Base-by-base conservation (phyloP, 2,329 filamentous ascomycete species). In the Ophiostoma triangulosporum region DNA sequence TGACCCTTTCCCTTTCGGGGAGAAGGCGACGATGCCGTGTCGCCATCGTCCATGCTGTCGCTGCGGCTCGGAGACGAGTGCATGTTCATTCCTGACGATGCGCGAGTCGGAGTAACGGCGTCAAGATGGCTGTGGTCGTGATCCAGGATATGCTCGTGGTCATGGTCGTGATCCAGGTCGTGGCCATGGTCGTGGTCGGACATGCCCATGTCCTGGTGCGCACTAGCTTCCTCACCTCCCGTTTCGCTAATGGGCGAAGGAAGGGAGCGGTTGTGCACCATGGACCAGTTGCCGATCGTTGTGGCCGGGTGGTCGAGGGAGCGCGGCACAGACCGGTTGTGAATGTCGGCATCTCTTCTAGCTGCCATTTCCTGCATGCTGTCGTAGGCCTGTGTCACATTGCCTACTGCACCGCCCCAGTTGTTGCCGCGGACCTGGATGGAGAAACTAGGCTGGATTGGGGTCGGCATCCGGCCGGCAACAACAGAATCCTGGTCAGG, bases 171-270 rank as follows among this genome's bases (percentile, higher is more conserved):
- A 11, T 26, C 35, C 5, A 52, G 49, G 35, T 40, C 45, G 20
- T 40, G 26, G 9, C 29, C 32, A 22, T 38, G 35, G 14, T 48
- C 48, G 12, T 49, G 50, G 31, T 52, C 36, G 3, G 55, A 40
- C 62, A 66, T 38, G 60, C 51, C 62, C 43, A 29, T 29, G 12
- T 46, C 43, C 29, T 12, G 27, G n/a, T 59, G 62, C 12, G 60
- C 55, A 50, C 77, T 14, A 4, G 26, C 24, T 4, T 46, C 75
- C 54, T 78, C 75, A 17, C 68, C 69, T 32, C 70, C 69, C 55
- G 64, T 69, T 58, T 80, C 77, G 52, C 75, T 80, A 51, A 80
- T 80, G n/a, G 77, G 77, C 4, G 77, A 80, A 2, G 77, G 77
- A 1, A 80, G 66, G 15, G 75, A 72, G 26, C 76, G 70, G 57